A percentile compares a stretch with the other conserved stretches of the same genome.
These are phyloP conservation scores for Wickerhamiella hasegawae DNA, from an alignment of 805 yeast species.

Conservation along the genomic window DNA sequence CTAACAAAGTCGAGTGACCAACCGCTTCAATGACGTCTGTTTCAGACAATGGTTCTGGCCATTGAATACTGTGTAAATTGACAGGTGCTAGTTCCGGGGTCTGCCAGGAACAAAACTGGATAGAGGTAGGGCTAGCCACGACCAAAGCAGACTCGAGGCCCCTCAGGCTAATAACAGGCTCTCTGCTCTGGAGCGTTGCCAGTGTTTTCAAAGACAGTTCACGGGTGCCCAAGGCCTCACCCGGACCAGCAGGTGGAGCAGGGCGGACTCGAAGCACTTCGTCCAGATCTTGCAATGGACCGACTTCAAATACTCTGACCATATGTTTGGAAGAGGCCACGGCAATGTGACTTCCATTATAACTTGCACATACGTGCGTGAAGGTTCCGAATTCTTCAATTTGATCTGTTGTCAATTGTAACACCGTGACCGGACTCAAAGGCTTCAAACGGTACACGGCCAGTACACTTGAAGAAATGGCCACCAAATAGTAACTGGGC, in stretches of 20 bases:
- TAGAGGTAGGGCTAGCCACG: conserved; percentile 12
- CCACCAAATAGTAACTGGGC: conserved; percentile 12
- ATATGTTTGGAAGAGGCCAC: background rate
- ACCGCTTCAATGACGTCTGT: background rate
- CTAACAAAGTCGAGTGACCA: conserved; percentile 3
- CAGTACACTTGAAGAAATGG: conserved; percentile 8
- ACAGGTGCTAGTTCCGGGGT: conserved; percentile 1
- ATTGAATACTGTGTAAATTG: background rate
- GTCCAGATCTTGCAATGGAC: conserved; percentile 5
- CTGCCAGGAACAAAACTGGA: conserved; percentile 12
- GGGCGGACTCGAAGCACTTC: conserved; percentile 10
- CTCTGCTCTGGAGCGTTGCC: conserved; percentile 17
- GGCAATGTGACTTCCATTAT: conserved; percentile 1
- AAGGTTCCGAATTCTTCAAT: background rate
- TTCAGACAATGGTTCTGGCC: background rate
- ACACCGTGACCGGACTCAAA: conserved; percentile 12
- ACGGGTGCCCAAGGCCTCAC: conserved; percentile 25
- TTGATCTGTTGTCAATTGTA: conserved; percentile 1
- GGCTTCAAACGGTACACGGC: conserved; percentile 15
- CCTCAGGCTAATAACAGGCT: conserved; percentile 17
- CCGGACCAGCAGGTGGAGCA: conserved; percentile 22
- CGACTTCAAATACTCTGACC: conserved; percentile 1
- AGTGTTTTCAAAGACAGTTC: conserved; percentile 18
- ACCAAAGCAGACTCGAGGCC: conserved; percentile 15
- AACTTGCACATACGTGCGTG: background rate